Evolutionary conservation across 1,284 basidiomycete species (phyloP).

Genomic region (Ceratobasidium sp.): DNA sequence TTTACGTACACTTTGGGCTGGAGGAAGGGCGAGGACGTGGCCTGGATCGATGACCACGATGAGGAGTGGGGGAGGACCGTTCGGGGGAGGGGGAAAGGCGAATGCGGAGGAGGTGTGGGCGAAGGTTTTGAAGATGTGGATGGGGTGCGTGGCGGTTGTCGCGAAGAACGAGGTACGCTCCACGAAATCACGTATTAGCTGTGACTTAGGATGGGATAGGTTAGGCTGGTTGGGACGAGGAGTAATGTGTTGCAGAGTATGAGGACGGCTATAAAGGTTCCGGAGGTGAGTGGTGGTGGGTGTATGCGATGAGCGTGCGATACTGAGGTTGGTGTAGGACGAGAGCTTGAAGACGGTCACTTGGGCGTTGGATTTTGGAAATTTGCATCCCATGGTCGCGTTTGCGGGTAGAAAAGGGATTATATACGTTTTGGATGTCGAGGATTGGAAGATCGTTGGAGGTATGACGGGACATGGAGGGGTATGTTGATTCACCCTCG

Average conservation of each 20-base stretch:
- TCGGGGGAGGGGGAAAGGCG: background rate
- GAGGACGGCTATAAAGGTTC: background rate
- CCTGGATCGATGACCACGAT: background rate
- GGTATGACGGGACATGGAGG: slow-evolving; percentile 40
- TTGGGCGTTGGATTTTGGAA: slow-evolving; percentile 41
- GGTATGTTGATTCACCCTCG: background rate
- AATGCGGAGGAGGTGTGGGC: slow-evolving; percentile 26
- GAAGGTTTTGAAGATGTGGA: slow-evolving; percentile 18
- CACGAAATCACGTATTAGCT: too few relatives aligned
- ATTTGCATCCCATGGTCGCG: slow-evolving; percentile 29
- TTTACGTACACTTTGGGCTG: slow-evolving; percentile 23
- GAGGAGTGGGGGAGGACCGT: background rate
- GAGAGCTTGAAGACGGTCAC: slow-evolving; percentile 25
- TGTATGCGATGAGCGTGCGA: background rate
- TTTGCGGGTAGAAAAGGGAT: slow-evolving; percentile 4
- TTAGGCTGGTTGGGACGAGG: slow-evolving; percentile 35
- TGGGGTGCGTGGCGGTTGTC: slow-evolving; percentile 29
- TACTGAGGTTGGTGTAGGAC: background rate
- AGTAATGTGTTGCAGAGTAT: slow-evolving; percentile 5
- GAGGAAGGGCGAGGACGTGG: slow-evolving; percentile 16
- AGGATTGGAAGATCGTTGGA: slow-evolving; percentile 28
- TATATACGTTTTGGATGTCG: slow-evolving; percentile 32
- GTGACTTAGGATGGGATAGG: background rate
- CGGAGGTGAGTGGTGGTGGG: background rate
- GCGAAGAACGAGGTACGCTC: slow-evolving; percentile 26